Evolutionary conservation across 1,139 yeast species (phyloP), one percentile per base, ranked within the genome.

Genomic region (Saccharomycopsis crataegensis): DNA sequence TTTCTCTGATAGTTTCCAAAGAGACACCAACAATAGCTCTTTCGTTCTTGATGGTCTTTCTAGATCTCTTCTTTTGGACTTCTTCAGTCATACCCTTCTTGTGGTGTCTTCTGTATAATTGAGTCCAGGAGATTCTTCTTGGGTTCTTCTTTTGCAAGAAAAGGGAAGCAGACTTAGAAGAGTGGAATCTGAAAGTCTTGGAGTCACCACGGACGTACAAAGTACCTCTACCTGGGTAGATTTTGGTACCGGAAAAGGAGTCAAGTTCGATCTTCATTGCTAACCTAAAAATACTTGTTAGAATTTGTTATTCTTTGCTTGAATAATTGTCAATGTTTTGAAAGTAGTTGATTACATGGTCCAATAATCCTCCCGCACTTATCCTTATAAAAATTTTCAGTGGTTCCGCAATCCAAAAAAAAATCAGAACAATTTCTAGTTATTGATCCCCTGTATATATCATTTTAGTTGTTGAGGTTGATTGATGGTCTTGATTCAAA

Each of bases 211-310:
- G 91, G 78, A 93, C 93, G 74, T 89, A 93, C 77, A 93, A 86
- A 75, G 95, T 89, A 80, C 99, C 99, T 84, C 97, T 88, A 80
- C 99, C 98, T 82, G 99, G 99, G 96, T 93, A 94, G 85, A 93
- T 93, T 82, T 91, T 93, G 73, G 91, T 79, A 79, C 99, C 99
- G 72, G 99, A 91, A 83, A 93, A 93, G 75, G 98, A 87, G 79
- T 93, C 98, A 81, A 91, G 81, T 87, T 93, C 99, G 80, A 94
- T 89, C 96, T 93, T 93, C 99, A 93, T 94, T 78, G 65, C 73
- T 64, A 62, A 50, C 38, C 40, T 34, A 45, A 12, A 33, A 33
- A 42, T 11, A 14, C 16, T 14, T 11, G 12, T 22, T 22, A 22
- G 28, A 22, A 22, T 22, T 22, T 2, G 28, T 22, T 22, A 22